Conservation (phyloP, 805 yeast genomes). For the Pichia ethanolica region DNA sequence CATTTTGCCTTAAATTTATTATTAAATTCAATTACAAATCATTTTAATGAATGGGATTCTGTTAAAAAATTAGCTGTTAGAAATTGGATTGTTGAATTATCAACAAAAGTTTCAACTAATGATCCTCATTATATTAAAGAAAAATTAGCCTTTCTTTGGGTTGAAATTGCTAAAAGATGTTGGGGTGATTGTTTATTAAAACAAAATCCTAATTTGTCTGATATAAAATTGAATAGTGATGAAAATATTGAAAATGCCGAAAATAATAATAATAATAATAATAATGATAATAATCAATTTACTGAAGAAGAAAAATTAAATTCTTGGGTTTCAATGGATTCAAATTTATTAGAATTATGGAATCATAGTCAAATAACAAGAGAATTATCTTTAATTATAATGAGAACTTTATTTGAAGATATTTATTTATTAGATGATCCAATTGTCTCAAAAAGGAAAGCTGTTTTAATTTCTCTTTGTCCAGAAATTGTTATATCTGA, state of each 20-base stretch:
- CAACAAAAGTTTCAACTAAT: conserved; percentile 44
- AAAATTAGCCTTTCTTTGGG: conserved; percentile 88
- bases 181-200: conserved; percentile 73
- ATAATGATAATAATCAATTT: conserved; percentile 7
- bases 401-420: conserved; percentile 88
- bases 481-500: conserved; percentile 77
- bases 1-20: conserved; percentile 85
- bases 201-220: conserved; percentile 4
- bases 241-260: conserved; percentile 1
- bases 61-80: conserved; percentile 62
- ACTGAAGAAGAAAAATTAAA: conserved; percentile 44
- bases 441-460: conserved; percentile 70
- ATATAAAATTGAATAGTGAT: background rate
- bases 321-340: conserved; percentile 88
- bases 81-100: conserved; percentile 78
- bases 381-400: conserved; percentile 69
- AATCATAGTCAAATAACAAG: conserved; percentile 51
- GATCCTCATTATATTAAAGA: conserved; percentile 91
- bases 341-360: conserved; percentile 71
- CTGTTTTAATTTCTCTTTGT: conserved; percentile 73
- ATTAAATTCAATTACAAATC: conserved; percentile 57
- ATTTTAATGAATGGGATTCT: conserved; percentile 47
- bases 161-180: conserved; percentile 75
- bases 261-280: background rate
- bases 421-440: conserved; percentile 88